Evolutionary conservation across 2,329 filamentous ascomycete genomes (phyloP), one percentile per base, ranked within the genome.

Genomic region (Penicillium paneum): DNA sequence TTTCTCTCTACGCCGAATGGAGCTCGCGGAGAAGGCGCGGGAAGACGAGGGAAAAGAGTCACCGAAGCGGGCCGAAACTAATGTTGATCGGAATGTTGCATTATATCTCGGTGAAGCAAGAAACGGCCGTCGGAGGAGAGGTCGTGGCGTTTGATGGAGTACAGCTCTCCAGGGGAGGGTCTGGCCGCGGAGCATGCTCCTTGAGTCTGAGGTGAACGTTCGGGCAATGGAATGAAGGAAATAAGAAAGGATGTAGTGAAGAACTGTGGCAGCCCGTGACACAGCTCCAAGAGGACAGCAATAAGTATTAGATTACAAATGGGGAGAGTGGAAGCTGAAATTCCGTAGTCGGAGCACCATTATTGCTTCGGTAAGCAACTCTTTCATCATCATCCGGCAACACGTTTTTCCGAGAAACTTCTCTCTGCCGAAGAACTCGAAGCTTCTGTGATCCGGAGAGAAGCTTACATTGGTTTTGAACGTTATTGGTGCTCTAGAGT

Each of bases 81-180:
- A 52, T 34, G 65, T 58, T 34, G 65, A 71, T 38, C 65, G 63
- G 44, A 65, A 55, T 48, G 55, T 60, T 26, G 62, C 66, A 67
- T 69, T 67, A 49, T 68, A 69, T 62, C 71, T 69, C 34, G 66
- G 62, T 31, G 64, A 56, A 34, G 68, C 57, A 41, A 71, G 57
- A 44, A 70, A 63, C 48, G 71, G 67, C 45, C 71, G 66, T 46
- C 67, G 69, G 46, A 68, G 56, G 49, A 73, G 58, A 56, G 72
- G 71, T 51, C 74, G 76, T 65, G 76, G 74, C 56, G 78, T 76
- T 64, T 77, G 76, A 61, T 78, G 79, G 67, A 83, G 77, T 65
- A 82, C 83, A 72, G 78, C 76, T 77, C 84, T 82, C 85, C 84
- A 88, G 75, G 83, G 82, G 67, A 86, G 74, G 63, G 81, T 82